Conservation (phyloP, 805 yeast species). For the Maudiozyma pseudohumilis region DNA sequence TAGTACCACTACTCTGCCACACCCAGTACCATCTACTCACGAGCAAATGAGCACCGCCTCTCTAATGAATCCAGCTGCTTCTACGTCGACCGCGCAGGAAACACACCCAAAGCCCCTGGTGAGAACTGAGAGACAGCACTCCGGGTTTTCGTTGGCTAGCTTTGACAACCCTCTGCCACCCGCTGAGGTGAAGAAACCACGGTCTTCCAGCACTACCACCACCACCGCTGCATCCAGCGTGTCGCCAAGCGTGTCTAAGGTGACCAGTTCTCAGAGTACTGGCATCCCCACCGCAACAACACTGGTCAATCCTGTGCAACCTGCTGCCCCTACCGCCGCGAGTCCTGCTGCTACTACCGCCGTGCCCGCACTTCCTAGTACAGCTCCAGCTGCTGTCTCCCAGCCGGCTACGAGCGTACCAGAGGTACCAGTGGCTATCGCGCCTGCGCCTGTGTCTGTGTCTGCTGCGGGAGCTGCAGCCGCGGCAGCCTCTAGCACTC, state of each 20-base stretch:
- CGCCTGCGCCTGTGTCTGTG: not conserved
- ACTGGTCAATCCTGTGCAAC: not conserved
- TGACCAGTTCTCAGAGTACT: not conserved
- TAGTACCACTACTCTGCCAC: not conserved
- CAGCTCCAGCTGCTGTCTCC: not conserved
- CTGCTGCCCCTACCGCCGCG: not conserved
- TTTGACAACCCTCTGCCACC: constrained; percentile 26
- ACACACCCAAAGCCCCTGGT: not conserved
- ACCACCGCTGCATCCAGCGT: constrained; percentile 1
- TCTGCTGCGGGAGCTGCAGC: constrained; percentile 2
- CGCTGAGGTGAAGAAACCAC: not conserved
- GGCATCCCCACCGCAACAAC: not conserved
- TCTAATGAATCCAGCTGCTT: constrained; percentile 21
- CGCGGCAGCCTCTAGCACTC: constrained; percentile 9
- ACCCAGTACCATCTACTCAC: constrained; percentile 8
- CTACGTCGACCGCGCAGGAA: constrained; percentile 10
- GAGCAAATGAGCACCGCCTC: constrained; percentile 10
- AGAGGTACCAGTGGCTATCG: not conserved
- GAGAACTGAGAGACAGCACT: constrained; percentile 4
- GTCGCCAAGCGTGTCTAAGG: constrained; percentile 5
- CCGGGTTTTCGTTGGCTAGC: constrained; percentile 24
- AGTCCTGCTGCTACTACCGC: not conserved
- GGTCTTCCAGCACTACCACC: not conserved
- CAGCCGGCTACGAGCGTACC: not conserved
- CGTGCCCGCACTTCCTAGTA: not conserved